Base-by-base conservation (phyloP, 805 yeast genomes). In the Nakazawaea wickerhamii region DNA sequence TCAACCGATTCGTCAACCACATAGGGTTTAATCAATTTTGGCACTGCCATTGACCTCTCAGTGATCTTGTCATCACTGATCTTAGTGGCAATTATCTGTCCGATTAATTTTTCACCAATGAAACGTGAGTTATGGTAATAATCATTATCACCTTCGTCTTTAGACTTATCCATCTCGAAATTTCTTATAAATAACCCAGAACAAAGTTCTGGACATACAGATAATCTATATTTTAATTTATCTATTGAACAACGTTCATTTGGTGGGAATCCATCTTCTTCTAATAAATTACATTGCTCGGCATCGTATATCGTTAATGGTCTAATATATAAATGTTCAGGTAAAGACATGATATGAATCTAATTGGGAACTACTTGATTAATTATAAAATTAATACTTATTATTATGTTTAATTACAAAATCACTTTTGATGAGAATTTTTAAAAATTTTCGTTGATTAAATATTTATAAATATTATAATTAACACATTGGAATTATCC, bases 191-290 rank as follows among this genome's bases (percentile, higher is more conserved):
- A 93, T 44, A 93, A 70, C 2, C 98, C 98, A 5, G 90, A 78
- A 50, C 93, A 79, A 44, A 91, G 73, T 60, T 91, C 99, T 8
- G 98, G 98, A 59, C 97, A 90, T 4, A 68, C 78, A 1, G 72
- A 71, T 49, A 91, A 69, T 52, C 97, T 73, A 66, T 86, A 91
- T 49, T 64, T 65, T 42, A 79, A 61, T 50, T 75, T 80, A 39
- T 79, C 87, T n/a, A 55, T 55, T 10, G 85, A 59, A 34, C 86
- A 81, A 45, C 95, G 71, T 64, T 88, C 95, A 11, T 62, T 57
- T 27, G 75, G 78, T 2, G 84, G 78, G 61, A 90, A 88, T 5
- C 95, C 88, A 37, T 62, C 58, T 5, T 60, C 58, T 59, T 91
- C 98, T 32, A 90, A 69, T 11, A 58, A 73, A 14, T 65, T 54